Conservation (phyloP, 225 moss, liverwort and hornwort genomes). For the Neckera pumila region DNA sequence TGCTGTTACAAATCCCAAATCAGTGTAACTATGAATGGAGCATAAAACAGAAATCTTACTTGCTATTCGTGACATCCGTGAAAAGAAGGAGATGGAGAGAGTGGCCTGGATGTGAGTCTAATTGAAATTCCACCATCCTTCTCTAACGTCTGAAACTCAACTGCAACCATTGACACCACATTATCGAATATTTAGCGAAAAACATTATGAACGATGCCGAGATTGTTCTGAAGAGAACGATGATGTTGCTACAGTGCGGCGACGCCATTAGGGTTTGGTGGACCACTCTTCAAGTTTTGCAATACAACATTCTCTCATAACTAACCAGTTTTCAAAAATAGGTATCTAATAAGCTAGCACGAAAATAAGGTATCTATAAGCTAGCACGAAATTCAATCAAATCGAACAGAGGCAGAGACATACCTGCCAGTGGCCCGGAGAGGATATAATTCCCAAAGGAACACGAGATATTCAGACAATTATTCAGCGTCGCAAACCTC, state of each 20-base stretch:
- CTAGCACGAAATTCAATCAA: not conserved
- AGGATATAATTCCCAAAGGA: not conserved
- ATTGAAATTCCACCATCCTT: slow-evolving; percentile 45
- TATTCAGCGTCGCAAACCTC: not conserved
- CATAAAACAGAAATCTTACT: slow-evolving; percentile 12
- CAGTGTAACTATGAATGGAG: not conserved
- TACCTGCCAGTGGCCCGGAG: not conserved
- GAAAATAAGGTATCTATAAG: not conserved
- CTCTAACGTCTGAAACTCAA: not conserved
- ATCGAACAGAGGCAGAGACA: not conserved
- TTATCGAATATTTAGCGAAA: not conserved
- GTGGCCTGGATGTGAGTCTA: slow-evolving; percentile 71
- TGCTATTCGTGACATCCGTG: slow-evolving; percentile 63
- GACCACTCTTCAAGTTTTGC: not conserved
- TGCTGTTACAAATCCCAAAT: slow-evolving; percentile 11
- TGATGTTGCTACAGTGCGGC: not conserved
- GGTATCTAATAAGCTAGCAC: not conserved
- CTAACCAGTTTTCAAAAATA: not conserved
- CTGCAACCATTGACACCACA: not conserved
- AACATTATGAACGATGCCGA: not conserved
- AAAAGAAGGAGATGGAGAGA: slow-evolving; percentile 69
- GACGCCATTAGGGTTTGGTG: not conserved
- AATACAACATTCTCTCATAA: not conserved
- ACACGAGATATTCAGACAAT: not conserved
- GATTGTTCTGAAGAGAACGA: not conserved